A percentile compares a stretch with the other conserved stretches of the same genome.
Conservation (phyloP, 345 rosid species). For the Carallia pectinifolia region DNA sequence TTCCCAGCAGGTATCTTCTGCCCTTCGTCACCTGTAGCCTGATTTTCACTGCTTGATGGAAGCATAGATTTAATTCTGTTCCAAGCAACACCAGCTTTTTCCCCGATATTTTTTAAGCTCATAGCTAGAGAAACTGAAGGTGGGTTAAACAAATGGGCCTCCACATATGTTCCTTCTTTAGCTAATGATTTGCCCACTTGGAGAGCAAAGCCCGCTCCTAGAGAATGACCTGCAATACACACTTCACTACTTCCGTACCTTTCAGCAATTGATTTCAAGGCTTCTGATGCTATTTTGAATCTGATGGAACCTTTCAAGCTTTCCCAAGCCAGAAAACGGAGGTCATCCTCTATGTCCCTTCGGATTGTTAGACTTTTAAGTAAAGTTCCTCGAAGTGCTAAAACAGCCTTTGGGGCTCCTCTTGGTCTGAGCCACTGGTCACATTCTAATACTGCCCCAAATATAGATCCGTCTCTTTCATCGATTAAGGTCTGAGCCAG, state of each 20-base stretch:
- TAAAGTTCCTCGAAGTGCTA: conserved; percentile 79
- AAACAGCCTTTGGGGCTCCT: conserved; percentile 86
- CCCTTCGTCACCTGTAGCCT: neutral
- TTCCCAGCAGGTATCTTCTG: conserved; percentile 10
- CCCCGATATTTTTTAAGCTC: conserved; percentile 87
- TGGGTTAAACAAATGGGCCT: conserved; percentile 89
- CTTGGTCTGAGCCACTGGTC: conserved; percentile 81
- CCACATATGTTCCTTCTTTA: conserved; percentile 71
- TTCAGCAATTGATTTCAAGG: conserved; percentile 59
- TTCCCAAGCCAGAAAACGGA: conserved; percentile 93
- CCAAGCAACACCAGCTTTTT: conserved; percentile 80
- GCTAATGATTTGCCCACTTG: conserved; percentile 97
- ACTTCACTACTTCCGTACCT: conserved; percentile 77
- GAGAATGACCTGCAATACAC: conserved; percentile 85
- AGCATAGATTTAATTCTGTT: conserved; percentile 71
- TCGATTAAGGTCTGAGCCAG: conserved; percentile 63
- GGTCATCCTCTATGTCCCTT: conserved; percentile 87
- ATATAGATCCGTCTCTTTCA: conserved; percentile 80
- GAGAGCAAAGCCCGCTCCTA: conserved; percentile 94
- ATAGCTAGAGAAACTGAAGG: conserved; percentile 87
- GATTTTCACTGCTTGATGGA: conserved; percentile 39
- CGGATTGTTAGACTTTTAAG: conserved; percentile 80
- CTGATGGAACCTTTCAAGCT: conserved; percentile 90
- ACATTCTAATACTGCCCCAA: conserved; percentile 91
- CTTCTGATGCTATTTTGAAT: conserved; percentile 63